Percentiles rank a stretch among this genome's conserved stretches.
Evolutionary conservation across 768 basidiomycete species (phyloP).

Genomic region (Russula earlei): DNA sequence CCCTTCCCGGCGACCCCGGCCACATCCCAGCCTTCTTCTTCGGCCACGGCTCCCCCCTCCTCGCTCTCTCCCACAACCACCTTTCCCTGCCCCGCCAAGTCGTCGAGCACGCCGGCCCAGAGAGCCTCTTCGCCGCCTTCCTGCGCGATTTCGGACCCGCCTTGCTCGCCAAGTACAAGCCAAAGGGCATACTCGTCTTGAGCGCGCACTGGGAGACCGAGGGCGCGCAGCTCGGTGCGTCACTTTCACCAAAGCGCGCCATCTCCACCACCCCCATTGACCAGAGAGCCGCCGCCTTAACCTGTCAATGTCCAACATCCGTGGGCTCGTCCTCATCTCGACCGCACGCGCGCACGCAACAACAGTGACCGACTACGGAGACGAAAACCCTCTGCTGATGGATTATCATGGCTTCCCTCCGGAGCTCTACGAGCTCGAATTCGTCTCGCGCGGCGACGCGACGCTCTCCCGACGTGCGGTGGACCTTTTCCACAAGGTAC

Average conservation of each 20-base stretch:
- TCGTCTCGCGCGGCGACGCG: conserved; percentile 56
- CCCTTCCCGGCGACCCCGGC: conserved; percentile 45
- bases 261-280: too few species aligned
- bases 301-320: too few species aligned
- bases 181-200: conserved; percentile 73
- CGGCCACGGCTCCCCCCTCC: conserved; percentile 54
- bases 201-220: conserved; percentile 75
- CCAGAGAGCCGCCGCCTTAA: too few species aligned
- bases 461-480: conserved; percentile 50
- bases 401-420: conserved; percentile 66
- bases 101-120: conserved; percentile 33
- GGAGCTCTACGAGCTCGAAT: conserved; percentile 51
- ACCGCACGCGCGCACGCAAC: too few species aligned
- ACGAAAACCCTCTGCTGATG: conserved; percentile 63
- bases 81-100: conserved; percentile 5
- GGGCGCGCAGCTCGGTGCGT: conserved; percentile 46
- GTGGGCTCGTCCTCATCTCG: too few species aligned
- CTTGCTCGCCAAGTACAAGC: conserved; percentile 59
- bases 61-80: conserved; percentile 31
- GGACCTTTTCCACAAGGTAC: conserved; percentile 46
- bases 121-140: conserved; percentile 48
- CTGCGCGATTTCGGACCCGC: conserved; percentile 56
- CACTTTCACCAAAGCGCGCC: too few species aligned
- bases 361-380: conserved; percentile 70
- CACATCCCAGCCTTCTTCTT: conserved; percentile 72